Base-by-base conservation (phyloP, 768 basidiomycete genomes). In the Pleurotus djamor region DNA sequence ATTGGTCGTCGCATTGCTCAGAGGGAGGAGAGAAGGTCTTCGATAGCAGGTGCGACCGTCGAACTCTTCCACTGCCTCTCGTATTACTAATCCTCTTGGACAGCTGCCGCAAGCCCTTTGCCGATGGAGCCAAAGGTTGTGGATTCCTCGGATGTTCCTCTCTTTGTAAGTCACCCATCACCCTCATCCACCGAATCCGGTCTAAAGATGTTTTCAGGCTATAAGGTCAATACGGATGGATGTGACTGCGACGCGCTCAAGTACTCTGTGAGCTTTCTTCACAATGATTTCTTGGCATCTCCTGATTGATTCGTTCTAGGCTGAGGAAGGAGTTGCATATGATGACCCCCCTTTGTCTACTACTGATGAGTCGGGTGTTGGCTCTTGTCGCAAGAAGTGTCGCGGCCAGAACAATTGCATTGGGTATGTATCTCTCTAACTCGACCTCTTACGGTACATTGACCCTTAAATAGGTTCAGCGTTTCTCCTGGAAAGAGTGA, bases 1-100 rank as follows among this genome's bases (percentile, higher is more conserved):
- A 45, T 32, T 58, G 57, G 57, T 58, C 57, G 34, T 58, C 57
- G 6, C 57, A 58, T 45, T 58, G 57, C 57, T 58, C 57, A 9
- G 57, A 58, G 48, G 57, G 57, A 48, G 57, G 57, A 32, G 45
- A 47, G 45, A 47, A 47, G 16, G 45, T 47, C 16, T 47, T 47
- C 7, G 45, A 47, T 5, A 7, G 45, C n/a, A 47, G 45, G 45
- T 47, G 2, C n/a, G 45, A 8, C 17, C 5, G 4, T 1, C 4
- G 43, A 35, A 28, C 1, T 10, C 33, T 48, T 32, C 21, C 21
- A 14, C 37, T 10, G 34, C 4, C 13, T 17, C 28, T 13, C 38
- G 28, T 43, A 3, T 38, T 17, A 28, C 33, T 43, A 21, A 43
- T 41, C 28, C 34, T 38, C 3, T 8, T 16, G 16, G 4, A 9